phyloP scores from a whole-genome alignment of 164 flowering plant species.

The Annona squamosa region DNA sequence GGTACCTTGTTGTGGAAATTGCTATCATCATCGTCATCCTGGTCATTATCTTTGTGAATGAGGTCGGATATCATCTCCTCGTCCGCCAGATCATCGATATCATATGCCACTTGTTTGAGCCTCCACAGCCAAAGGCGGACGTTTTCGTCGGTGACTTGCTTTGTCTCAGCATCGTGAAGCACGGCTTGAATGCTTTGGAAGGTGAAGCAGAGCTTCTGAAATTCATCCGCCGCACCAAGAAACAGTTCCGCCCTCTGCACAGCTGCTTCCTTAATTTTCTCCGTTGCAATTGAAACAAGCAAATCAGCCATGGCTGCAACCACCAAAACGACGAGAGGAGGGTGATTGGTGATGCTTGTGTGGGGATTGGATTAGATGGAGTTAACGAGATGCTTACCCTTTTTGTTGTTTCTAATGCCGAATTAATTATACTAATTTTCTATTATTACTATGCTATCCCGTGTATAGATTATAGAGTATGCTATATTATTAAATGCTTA shows the following conservation, averaged over 20 bases:
- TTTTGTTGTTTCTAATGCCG: too few relatives aligned
- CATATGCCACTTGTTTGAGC: neutral
- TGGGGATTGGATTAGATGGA: too few relatives aligned
- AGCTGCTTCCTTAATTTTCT: neutral
- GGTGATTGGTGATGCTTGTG: too few relatives aligned
- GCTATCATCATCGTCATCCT: too few relatives aligned
- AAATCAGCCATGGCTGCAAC: neutral
- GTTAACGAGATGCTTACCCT: too few relatives aligned
- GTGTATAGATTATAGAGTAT: too few relatives aligned
- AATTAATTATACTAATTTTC: too few relatives aligned
- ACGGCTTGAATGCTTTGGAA: neutral
- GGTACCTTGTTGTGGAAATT: too few relatives aligned
- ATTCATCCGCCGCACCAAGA: neutral
- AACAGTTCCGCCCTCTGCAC: neutral
- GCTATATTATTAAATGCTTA: too few relatives aligned
- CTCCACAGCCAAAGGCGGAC: neutral
- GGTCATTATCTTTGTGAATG: too few relatives aligned
- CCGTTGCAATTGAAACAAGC: neutral
- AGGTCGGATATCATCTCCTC: neutral
- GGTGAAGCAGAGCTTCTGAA: neutral
- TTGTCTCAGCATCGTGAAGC: neutral
- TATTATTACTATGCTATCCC: too few relatives aligned
- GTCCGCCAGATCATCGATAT: neutral
- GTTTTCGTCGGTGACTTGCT: neutral
- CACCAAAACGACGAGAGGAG: too few relatives aligned